Evolutionary conservation across 495 filamentous ascomycete species (phyloP).

Genomic region (Tuber umbilicatum): DNA sequence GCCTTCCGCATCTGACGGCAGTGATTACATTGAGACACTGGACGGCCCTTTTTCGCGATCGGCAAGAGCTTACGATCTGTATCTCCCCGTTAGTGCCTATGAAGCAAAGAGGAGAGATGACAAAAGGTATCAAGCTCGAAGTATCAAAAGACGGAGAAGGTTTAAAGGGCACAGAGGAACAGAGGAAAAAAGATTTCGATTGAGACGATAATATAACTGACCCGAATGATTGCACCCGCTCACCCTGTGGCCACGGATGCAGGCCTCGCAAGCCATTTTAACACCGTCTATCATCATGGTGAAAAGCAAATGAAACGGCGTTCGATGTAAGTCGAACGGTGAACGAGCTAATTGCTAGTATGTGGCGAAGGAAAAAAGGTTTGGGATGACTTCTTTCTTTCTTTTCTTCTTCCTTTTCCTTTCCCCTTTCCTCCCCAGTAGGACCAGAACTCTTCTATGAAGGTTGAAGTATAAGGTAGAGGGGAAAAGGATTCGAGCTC

Average conservation of each 20-base stretch:
- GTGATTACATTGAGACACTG: conserved; percentile 96
- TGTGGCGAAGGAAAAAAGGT: conserved; percentile 18
- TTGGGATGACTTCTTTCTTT: not conserved
- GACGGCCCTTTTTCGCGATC: conserved; percentile 97
- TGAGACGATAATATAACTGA: conserved; percentile 48
- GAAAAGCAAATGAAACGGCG: conserved; percentile 28
- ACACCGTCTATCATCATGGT: conserved; percentile 42
- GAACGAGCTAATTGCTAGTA: conserved; percentile 34
- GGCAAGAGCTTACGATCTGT: conserved; percentile 86
- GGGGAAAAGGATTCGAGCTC: conserved; percentile 20
- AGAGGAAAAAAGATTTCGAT: conserved; percentile 28
- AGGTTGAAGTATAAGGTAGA: not conserved
- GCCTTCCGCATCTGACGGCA: conserved; percentile 97
- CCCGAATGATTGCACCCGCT: conserved; percentile 89
- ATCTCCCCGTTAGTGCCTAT: conserved; percentile 29
- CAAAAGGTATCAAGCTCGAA: conserved; percentile 1
- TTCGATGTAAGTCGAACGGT: conserved; percentile 38
- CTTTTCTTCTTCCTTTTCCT: not conserved
- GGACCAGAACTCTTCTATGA: conserved; percentile 25
- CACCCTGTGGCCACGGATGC: conserved; percentile 85
- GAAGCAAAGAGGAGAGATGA: conserved; percentile 34
- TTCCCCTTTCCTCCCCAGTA: conserved; percentile 9
- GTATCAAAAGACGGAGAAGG: conserved; percentile 5
- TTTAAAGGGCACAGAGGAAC: conserved; percentile 26
- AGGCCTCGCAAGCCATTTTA: conserved; percentile 67